Evolutionary conservation across 345 rosid genomes (phyloP), one percentile per base, ranked within the genome.

Genomic region (Linum tenue): DNA sequence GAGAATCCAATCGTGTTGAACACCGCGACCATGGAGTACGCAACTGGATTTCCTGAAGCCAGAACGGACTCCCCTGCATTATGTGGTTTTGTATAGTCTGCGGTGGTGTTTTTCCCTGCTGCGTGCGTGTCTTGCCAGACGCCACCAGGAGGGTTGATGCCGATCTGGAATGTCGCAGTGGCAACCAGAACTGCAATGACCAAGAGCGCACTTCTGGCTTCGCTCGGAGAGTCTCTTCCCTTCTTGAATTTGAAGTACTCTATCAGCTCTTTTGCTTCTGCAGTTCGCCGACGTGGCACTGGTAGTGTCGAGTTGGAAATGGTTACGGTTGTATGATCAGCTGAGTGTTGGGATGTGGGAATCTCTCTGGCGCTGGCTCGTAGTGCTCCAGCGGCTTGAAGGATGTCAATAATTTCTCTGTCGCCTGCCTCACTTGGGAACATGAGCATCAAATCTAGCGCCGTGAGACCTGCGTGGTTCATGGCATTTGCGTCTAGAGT

Each of bases 381-480:
- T 41, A 59, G 55, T 53, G 79, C 86, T 64, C 86, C 86, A 14
- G 81, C 75, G 8, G 39, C 35, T 3, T 12, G 69, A 64, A 80
- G 82, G 64, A 68, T 75, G 59, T 80, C 86, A 0, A 64, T 62
- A 2, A 83, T 78, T 76, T 85, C 86, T 67, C 81, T 69, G 36
- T 86, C 85, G 0, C 86, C 85, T 16, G 83, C 85, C 80, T 84
- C 81, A 16, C 86, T 86, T 11, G 80, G 84, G 72, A 82, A 79
- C 14, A 82, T 82, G 66, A 72, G 65, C 5, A 80, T 72, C 67
- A 82, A 35, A 67, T 80, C 84, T 16, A 84, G 57, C 3, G 86
- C 80, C 37, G 86, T 74, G 56, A 80, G 86, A 65, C 79, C 76
- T 62, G 60, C 77, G 36, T 69, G 62, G 74, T 82, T 83, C 58